Evolutionary conservation across 2,329 filamentous ascomycete genomes (phyloP).

Genomic region (Hypoxylon sp.): DNA sequence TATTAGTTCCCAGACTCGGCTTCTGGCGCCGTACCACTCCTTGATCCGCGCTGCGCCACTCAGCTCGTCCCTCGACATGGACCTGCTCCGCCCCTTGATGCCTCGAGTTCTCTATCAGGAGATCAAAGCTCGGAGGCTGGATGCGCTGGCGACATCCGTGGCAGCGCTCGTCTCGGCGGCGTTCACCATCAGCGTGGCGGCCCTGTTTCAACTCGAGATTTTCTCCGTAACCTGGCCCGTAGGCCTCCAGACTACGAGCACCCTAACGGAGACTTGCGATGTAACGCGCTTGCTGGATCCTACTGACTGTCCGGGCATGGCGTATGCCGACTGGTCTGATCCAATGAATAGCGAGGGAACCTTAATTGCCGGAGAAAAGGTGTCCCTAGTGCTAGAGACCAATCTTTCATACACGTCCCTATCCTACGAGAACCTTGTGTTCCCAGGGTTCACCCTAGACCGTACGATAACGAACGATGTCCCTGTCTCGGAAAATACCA

Average conservation of each 20-base stretch:
- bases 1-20: not conserved
- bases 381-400: not conserved
- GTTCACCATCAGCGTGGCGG: not conserved
- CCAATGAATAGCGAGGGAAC: too few relatives aligned
- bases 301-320: too few relatives aligned
- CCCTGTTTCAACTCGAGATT: not conserved
- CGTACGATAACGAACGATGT: not conserved
- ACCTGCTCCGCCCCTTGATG: constrained; percentile 7
- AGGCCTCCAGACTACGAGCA: constrained; percentile 2
- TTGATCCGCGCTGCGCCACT: not conserved
- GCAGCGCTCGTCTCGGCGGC: constrained; percentile 1
- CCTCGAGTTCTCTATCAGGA: not conserved
- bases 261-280: not conserved
- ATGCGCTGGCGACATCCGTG: not conserved
- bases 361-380: too few relatives aligned
- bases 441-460: not conserved
- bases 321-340: too few relatives aligned
- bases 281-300: too few relatives aligned
- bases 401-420: not conserved
- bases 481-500: not conserved
- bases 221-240: not conserved
- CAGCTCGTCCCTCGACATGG: not conserved
- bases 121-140: not conserved
- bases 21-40: constrained; percentile 4
- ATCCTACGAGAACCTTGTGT: not conserved